A percentile compares a stretch with the other conserved stretches of the same genome.
Conservation (phyloP, 148 eudicot genomes). For the Linanthus parryae region DNA sequence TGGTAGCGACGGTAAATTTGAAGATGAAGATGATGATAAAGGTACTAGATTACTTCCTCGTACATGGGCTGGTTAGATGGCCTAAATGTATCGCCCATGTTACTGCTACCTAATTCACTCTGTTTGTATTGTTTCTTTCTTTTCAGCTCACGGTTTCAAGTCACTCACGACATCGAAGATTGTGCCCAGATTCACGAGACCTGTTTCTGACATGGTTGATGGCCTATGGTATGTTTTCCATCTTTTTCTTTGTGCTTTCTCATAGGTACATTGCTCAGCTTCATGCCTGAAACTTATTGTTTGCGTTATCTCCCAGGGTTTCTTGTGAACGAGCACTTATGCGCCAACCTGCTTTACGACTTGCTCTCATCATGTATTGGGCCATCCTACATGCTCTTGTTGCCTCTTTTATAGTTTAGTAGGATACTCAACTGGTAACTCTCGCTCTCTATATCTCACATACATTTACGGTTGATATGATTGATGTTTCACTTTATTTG, state of each 20-base stretch:
- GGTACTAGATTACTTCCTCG: slow-evolving; percentile 30
- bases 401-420: slow-evolving; percentile 68
- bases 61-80: not conserved
- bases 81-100: no score
- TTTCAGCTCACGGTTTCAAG: slow-evolving; percentile 95
- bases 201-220: slow-evolving; percentile 85
- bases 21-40: slow-evolving; percentile 95
- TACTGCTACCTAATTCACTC: no score
- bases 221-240: slow-evolving; percentile 68
- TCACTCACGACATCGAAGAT: slow-evolving; percentile 80
- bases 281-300: slow-evolving; percentile 4
- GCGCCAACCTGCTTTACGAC: slow-evolving; percentile 97
- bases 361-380: slow-evolving; percentile 90
- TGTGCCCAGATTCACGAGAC: slow-evolving; percentile 90
- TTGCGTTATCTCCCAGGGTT: slow-evolving; percentile 53
- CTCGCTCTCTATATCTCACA: slow-evolving; percentile 3
- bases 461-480: not conserved
- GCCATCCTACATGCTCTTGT: slow-evolving; percentile 82
- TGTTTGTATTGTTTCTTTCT: slow-evolving; percentile 9
- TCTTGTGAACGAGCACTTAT: slow-evolving; percentile 94
- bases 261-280: not conserved
- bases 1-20: slow-evolving; percentile 40
- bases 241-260: slow-evolving; percentile 2
- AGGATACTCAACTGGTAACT: slow-evolving; percentile 18
- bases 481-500: not conserved